Percentiles rank a stretch among this genome's conserved stretches.
Conservation (phyloP, 495 filamentous ascomycete genomes). For the Glutinoglossum americanum region DNA sequence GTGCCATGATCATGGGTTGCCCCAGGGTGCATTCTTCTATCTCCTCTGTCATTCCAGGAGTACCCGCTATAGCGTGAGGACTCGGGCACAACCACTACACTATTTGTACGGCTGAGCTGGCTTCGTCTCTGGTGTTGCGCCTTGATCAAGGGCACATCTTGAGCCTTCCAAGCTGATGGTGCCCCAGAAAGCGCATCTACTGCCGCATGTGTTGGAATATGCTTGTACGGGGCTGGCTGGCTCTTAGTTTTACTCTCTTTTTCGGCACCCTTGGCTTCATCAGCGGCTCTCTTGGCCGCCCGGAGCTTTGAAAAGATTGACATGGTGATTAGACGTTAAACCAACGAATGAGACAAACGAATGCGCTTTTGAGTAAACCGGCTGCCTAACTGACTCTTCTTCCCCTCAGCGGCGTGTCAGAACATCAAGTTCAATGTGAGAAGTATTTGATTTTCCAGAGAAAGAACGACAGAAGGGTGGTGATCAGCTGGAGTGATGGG, state of each 20-base stretch:
- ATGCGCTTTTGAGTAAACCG: not conserved
- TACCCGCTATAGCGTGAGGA: not conserved
- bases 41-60: not conserved
- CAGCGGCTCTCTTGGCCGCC: not conserved
- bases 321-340: slow-evolving; percentile 3
- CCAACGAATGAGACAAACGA: not conserved
- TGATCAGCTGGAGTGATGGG: too few relatives aligned
- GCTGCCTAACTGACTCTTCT: not conserved
- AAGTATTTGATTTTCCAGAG: not conserved
- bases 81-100: not conserved
- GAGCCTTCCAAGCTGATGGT: not conserved
- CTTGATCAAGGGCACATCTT: not conserved
- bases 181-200: slow-evolving; percentile 3
- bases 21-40: not conserved
- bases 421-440: not conserved
- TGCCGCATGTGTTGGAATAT: slow-evolving; percentile 14
- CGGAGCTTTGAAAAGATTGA: slow-evolving; percentile 10
- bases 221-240: slow-evolving; percentile 12
- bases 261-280: not conserved
- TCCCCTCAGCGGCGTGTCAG: not conserved
- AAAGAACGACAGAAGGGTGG: not conserved
- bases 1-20: not conserved
- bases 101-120: not conserved
- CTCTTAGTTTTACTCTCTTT: slow-evolving; percentile 2
- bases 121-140: slow-evolving; percentile 1